Evolutionary conservation across 768 basidiomycete species (phyloP), one percentile per base, ranked within the genome.

Genomic region (Glaciozyma antarctica): DNA sequence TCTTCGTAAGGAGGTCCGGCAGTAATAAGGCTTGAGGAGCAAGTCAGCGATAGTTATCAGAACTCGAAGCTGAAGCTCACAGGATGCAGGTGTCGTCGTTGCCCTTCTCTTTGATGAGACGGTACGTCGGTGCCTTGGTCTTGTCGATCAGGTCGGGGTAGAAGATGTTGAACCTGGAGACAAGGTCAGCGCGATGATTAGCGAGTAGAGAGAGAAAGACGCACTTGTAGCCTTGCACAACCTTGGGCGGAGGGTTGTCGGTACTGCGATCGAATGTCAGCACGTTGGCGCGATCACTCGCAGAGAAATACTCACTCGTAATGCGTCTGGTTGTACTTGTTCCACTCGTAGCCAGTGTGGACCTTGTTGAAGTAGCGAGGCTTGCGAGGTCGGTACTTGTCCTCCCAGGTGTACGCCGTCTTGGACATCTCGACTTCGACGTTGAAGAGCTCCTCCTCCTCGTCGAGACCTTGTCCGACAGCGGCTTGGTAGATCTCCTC

Each of bases 121-220:
- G 90, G 79, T 97, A 99, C 10, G 90, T 91, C 5, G 53, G 95
- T 0, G 95, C 90, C 77, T 93, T 92, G 41, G 88, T 85, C 77
- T 95, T 95, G 80, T 99, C 94, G 77, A 99, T 97, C 70, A 99
- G 85, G 78, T 98, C 95, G 0, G 95, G 95, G 76, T 98, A 99
- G 80, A 99, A 98, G 56, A 99, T 90, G 53, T 26, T 26, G 30
- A 54, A n/a, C 26, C 30, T 54, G 19, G 6, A 72, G 44, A 12
- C 8, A 5, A n/a, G 56, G 44, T 21, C 32, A 54, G 52, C 12
- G 38, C 38, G 6, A 15, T 6, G 21, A 0, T 16, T 26, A 34
- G 55, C 34, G 13, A 32, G 21, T 10, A 10, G 21, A 41, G 26
- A 34, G 22, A 28, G 60, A 8, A 34, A 38, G 38, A 19, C 55